These are phyloP conservation scores for Aspergillus luchuensis DNA, from an alignment of 2,329 filamentous ascomycete species.

Conservation along the genomic window DNA sequence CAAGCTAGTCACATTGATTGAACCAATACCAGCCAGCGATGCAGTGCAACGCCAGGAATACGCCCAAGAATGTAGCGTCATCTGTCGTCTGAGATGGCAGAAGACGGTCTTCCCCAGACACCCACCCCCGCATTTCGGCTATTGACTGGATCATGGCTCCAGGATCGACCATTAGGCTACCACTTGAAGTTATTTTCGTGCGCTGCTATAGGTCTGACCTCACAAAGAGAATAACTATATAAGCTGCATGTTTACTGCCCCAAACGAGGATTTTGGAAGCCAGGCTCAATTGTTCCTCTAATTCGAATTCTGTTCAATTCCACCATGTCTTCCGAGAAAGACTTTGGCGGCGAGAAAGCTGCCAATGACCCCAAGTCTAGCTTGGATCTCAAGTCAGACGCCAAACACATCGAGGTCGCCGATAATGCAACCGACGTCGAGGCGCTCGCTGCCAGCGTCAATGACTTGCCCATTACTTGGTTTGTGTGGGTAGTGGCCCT, in stretches of 20 bases:
- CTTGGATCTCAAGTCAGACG: constrained; percentile 5
- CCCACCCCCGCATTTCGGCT: constrained; percentile 15
- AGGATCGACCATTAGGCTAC: constrained; percentile 11
- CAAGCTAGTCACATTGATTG: background rate
- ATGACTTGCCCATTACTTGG: constrained; percentile 41
- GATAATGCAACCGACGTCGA: constrained; percentile 11
- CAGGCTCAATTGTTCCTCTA: background rate
- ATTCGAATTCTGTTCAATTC: background rate
- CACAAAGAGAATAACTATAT: background rate
- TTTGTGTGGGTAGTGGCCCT: constrained; percentile 44
- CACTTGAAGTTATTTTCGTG: background rate
- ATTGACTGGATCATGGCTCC: constrained; percentile 9
- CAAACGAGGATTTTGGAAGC: background rate
- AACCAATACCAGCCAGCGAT: background rate
- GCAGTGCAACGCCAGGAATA: background rate
- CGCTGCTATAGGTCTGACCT: background rate
- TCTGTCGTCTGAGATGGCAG: background rate
- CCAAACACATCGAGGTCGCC: constrained; percentile 15
- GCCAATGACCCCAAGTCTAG: background rate
- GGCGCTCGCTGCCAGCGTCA: constrained; percentile 25
- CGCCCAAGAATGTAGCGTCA: background rate
- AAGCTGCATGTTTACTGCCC: background rate
- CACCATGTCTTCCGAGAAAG: constrained; percentile 1
- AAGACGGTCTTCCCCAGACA: background rate
- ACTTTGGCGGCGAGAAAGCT: background rate